Percentiles rank a stretch among this genome's conserved stretches.
These are phyloP conservation scores for Ampelocalamus luodianensis DNA, from an alignment of 176 grass and related monocot species.

Conservation along the genomic window DNA sequence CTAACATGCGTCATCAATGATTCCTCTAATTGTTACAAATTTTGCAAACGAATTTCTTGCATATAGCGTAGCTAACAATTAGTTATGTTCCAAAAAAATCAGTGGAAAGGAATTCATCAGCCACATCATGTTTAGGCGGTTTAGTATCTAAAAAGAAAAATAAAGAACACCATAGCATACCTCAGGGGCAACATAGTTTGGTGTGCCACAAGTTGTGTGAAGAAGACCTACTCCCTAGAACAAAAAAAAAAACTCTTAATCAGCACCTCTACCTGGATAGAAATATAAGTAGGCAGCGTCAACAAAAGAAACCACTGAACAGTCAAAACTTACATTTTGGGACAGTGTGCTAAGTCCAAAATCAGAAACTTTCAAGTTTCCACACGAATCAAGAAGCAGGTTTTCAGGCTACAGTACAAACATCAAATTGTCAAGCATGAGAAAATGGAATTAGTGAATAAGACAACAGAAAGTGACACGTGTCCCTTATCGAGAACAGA, in stretches of 20 bases:
- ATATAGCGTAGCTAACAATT: neutral
- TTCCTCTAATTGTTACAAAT: neutral
- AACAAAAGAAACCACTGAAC: conserved; percentile 26
- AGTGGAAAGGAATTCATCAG: neutral
- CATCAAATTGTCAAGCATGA: conserved; percentile 21
- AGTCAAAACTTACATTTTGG: conserved; percentile 61
- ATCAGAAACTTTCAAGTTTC: conserved; percentile 90
- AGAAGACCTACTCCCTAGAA: conserved; percentile 78
- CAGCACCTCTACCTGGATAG: conserved; percentile 21
- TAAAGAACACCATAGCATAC: conserved; percentile 37
- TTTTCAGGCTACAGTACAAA: conserved; percentile 80
- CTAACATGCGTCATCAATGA: neutral
- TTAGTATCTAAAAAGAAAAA: neutral
- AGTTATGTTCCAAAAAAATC: neutral
- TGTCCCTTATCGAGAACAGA: conserved; percentile 39
- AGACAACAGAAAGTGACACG: neutral
- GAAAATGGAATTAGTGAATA: conserved; percentile 23
- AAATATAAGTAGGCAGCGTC: conserved; percentile 21
- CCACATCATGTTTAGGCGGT: neutral
- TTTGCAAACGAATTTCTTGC: conserved; percentile 1
- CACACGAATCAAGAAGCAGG: conserved; percentile 71
- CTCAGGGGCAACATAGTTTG: conserved; percentile 97
- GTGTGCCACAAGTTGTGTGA: conserved; percentile 90
- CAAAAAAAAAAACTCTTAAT: conserved; percentile 24
- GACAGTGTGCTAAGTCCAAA: conserved; percentile 89